phyloP scores from a whole-genome alignment of 2,329 filamentous ascomycete genomes.

The Cadophora sp. region DNA sequence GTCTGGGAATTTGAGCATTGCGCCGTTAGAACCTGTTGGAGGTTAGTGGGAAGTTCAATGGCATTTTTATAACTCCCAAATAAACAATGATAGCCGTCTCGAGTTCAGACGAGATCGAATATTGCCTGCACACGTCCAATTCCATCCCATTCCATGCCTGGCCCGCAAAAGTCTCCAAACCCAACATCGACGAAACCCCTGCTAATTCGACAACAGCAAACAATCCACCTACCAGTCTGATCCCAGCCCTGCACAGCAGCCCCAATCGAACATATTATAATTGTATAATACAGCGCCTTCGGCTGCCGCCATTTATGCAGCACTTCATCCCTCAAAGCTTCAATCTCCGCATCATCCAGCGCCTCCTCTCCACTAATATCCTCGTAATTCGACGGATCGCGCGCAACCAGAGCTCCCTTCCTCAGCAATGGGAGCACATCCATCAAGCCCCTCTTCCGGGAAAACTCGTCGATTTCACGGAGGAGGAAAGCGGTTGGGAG shows the following conservation, averaged over 20 bases:
- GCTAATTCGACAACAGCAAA: background rate
- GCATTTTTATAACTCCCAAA: no score
- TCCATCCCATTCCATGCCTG: no score
- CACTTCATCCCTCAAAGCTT: conserved; percentile 67
- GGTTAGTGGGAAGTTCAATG: background rate
- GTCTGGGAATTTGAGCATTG: conserved; percentile 55
- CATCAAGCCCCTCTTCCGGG: conserved; percentile 61
- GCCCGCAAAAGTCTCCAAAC: no score
- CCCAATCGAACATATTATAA: conserved; percentile 71
- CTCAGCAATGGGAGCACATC: conserved; percentile 65
- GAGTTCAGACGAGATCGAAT: background rate
- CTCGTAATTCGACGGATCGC: conserved; percentile 70
- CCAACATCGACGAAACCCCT: background rate
- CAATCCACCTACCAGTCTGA: conserved; percentile 42
- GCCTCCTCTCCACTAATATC: conserved; percentile 62
- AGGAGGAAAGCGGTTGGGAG: conserved; percentile 59
- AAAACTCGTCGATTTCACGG: conserved; percentile 64
- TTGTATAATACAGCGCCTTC: conserved; percentile 68
- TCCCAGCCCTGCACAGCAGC: conserved; percentile 67
- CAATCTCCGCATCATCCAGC: conserved; percentile 65
- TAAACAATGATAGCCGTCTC: no score
- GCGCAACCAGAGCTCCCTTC: conserved; percentile 77
- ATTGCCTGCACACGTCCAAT: no score
- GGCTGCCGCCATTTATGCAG: conserved; percentile 74
- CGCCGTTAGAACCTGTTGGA: conserved; percentile 52